These are phyloP conservation scores for Xerocomellus amylosporus DNA, from an alignment of 768 basidiomycete genomes.

Conservation along the genomic window DNA sequence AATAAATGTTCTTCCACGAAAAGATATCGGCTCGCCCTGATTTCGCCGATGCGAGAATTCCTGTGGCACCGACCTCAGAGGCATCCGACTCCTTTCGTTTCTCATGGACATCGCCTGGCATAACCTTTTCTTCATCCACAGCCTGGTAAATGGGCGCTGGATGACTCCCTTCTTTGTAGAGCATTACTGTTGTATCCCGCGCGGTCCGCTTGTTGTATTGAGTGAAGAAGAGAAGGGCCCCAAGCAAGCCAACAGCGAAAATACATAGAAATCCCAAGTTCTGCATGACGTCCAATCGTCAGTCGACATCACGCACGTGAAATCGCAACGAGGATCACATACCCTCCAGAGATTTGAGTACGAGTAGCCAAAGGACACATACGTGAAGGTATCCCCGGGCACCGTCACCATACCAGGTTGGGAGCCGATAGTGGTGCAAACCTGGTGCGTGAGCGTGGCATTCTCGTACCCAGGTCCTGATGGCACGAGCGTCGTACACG, in stretches of 20 bases:
- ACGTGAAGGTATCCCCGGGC: constrained; percentile 40
- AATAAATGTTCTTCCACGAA: constrained; percentile 73
- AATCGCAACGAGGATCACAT: constrained; percentile 21
- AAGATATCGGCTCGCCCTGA: constrained; percentile 41
- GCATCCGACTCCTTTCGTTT: neutral
- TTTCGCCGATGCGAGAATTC: constrained; percentile 14
- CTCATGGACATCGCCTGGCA: neutral
- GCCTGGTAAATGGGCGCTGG: neutral
- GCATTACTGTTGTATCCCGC: constrained; percentile 31
- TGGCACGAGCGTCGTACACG: constrained; percentile 33
- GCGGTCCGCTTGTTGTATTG: constrained; percentile 31
- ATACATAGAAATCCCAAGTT: constrained; percentile 45
- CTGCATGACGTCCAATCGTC: constrained; percentile 5
- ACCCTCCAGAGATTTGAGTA: constrained; percentile 36
- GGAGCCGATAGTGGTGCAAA: constrained; percentile 44
- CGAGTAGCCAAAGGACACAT: constrained; percentile 29
- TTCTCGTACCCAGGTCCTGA: constrained; percentile 36
- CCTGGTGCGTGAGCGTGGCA: constrained; percentile 34
- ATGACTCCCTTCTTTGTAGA: constrained; percentile 17
- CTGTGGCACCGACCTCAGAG: neutral
- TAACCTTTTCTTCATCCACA: constrained; percentile 20
- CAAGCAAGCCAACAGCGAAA: constrained; percentile 42
- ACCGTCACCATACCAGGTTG: constrained; percentile 41
- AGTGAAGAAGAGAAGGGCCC: constrained; percentile 36
- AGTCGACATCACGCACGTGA: neutral